Evolutionary conservation across 116 monocot species (phyloP), one percentile per base, ranked within the genome.

Genomic region (Trichopus zeylanicus): DNA sequence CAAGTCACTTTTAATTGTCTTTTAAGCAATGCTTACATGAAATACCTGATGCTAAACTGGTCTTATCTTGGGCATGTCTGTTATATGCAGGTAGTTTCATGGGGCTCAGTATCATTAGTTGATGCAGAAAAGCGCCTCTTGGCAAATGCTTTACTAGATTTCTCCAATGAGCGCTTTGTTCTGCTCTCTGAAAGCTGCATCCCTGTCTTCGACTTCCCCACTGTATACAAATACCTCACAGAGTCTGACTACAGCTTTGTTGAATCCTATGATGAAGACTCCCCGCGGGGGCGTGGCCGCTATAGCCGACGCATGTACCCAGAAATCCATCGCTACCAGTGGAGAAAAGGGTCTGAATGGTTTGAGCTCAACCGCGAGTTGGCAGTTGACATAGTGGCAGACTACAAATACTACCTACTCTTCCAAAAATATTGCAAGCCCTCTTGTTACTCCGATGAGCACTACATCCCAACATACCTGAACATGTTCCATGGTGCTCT

Each of bases 341-440:
- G 82, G 82, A 60, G 82, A 24, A 82, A 82, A 56, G 82, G 82
- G 21, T 74, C 82, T 1, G n/a, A n/a, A n/a, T n/a, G n/a, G n/a
- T n/a, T n/a, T n/a, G n/a, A n/a, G n/a, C n/a, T n/a, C n/a, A n/a
- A 56, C 34, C 77, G 82, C 0, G 51, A 52, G 4, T 31, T 82
- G 24, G 82, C 82, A 1, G 48, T 67, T 1, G 46, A 54, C 35
- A 27, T 78, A 21, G 74, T 82, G 7, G 65, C 78, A 13, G 82
- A 82, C 39, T 65, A 54, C 64, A 70, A 64, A 19, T 74, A 70
- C 60, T 78, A 78, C 21, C 1, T 3, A n/a, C 34, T 82, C 27
- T 82, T 78, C 42, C 57, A 42, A 18, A 74, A 67, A 38, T 68
- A 74, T 31, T 82, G 82, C 23, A 61, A 64, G 51, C 81, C 81